Conservation (phyloP, 768 basidiomycete species). For the Amanita inopinata region DNA sequence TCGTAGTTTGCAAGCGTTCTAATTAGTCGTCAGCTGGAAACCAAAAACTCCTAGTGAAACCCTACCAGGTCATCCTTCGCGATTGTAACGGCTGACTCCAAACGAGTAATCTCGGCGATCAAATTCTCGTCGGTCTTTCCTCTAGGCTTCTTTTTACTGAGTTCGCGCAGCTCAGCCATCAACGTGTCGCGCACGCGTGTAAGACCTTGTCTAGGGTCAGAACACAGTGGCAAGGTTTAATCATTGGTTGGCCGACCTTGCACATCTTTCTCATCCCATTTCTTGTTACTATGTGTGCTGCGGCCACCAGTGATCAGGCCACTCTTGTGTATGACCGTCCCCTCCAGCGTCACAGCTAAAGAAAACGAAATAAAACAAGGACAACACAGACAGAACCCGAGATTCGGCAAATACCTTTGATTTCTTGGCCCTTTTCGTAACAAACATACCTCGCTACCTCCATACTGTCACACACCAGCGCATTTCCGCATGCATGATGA, state of each 20-base stretch:
- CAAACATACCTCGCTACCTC: constrained; percentile 85
- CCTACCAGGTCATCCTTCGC: constrained; percentile 78
- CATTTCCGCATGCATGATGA: constrained; percentile 93
- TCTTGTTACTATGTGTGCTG: constrained; percentile 70
- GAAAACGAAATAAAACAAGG: neutral
- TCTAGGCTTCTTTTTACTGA: constrained; percentile 78
- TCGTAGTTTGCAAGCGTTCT: constrained; percentile 72
- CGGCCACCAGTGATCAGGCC: constrained; percentile 95
- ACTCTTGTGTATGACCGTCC: constrained; percentile 95
- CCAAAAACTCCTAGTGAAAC: constrained; percentile 15
- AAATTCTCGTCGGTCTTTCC: constrained; percentile 76
- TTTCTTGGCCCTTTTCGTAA: constrained; percentile 92
- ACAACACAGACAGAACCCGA: neutral
- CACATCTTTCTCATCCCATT: constrained; percentile 93
- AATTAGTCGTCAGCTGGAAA: constrained; percentile 2
- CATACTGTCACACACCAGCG: constrained; percentile 92
- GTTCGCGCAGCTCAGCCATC: constrained; percentile 66
- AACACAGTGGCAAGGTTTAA: neutral
- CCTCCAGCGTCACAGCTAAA: constrained; percentile 90
- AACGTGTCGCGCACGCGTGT: constrained; percentile 61
- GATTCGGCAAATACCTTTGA: constrained; percentile 63
- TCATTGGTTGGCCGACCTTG: constrained; percentile 40
- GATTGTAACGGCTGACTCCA: constrained; percentile 70
- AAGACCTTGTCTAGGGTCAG: constrained; percentile 29
- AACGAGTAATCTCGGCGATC: constrained; percentile 61